phyloP scores from a whole-genome alignment of 2,329 filamentous ascomycete species.

The Gliomastix tumulicola region DNA sequence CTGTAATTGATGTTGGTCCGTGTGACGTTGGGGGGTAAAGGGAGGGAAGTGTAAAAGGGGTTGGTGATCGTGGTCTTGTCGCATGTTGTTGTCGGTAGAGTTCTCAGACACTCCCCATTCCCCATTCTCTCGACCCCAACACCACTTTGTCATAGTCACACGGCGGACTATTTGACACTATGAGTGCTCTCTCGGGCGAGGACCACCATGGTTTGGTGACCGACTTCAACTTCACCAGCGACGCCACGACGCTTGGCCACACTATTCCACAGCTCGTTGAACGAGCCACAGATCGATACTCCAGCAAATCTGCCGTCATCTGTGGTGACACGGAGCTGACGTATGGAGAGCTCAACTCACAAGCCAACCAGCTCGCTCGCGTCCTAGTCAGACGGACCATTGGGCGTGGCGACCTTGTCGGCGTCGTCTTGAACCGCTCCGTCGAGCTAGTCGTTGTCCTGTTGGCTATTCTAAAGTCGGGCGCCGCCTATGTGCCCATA shows the following conservation, averaged over 20 bases:
- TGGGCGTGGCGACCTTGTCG: constrained; percentile 6
- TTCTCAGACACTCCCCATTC: too few species aligned
- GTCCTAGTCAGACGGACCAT: constrained; percentile 3
- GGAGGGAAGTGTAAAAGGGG: too few species aligned
- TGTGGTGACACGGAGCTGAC: constrained; percentile 4
- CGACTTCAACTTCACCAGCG: constrained; percentile 5
- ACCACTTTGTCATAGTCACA: too few species aligned
- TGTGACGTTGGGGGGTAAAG: too few species aligned
- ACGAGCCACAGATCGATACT: background rate
- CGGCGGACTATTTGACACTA: too few species aligned
- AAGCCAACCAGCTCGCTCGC: constrained; percentile 5
- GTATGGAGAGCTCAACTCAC: constrained; percentile 4
- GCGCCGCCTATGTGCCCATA: constrained; percentile 10
- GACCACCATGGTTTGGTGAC: too few species aligned
- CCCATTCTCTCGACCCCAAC: too few species aligned
- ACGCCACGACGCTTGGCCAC: constrained; percentile 1
- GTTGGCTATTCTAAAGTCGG: constrained; percentile 8
- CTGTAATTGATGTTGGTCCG: too few species aligned
- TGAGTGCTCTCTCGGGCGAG: too few species aligned
- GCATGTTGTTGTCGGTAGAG: too few species aligned
- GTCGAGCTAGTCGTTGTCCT: constrained; percentile 8
- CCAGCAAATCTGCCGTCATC: constrained; percentile 5
- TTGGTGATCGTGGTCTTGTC: too few species aligned
- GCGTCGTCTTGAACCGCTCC: constrained; percentile 8
- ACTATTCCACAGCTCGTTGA: constrained; percentile 4